Evolutionary conservation across 2,329 filamentous ascomycete genomes (phyloP).

Genomic region (Stemphylium beticola): DNA sequence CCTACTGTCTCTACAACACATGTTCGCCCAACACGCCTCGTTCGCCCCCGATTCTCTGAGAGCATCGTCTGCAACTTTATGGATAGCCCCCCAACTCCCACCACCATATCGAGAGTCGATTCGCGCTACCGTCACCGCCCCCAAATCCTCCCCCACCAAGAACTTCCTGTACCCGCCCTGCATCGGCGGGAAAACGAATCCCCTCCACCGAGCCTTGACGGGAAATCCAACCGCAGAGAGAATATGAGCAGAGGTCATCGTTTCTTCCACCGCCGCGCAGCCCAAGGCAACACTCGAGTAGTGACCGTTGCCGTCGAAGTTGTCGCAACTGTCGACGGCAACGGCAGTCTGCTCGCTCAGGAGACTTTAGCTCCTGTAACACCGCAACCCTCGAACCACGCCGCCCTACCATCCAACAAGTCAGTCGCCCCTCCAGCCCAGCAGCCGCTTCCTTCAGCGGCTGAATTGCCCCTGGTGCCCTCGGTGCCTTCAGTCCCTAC

Average conservation of each 20-base stretch:
- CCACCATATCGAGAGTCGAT: constrained; percentile 34
- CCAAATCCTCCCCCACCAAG: constrained; percentile 17
- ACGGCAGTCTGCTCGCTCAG: constrained; percentile 35
- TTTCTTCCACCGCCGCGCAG: constrained; percentile 43
- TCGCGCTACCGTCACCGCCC: constrained; percentile 31
- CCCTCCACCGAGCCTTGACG: constrained; percentile 11
- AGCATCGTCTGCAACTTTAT: constrained; percentile 33
- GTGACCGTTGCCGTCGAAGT: constrained; percentile 42
- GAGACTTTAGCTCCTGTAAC: constrained; percentile 26
- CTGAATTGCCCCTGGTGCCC: constrained; percentile 6
- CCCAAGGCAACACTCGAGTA: constrained; percentile 22
- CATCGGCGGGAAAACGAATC: constrained; percentile 20
- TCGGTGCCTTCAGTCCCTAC: constrained; percentile 19
- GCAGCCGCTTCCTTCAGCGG: constrained; percentile 9
- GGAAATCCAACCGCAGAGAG: constrained; percentile 27
- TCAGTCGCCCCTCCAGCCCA: constrained; percentile 3
- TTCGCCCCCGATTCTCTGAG: constrained; percentile 30
- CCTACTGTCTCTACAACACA: constrained; percentile 30
- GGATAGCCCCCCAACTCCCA: constrained; percentile 31
- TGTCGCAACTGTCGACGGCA: constrained; percentile 37
- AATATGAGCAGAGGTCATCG: constrained; percentile 43
- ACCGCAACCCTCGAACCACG: constrained; percentile 2
- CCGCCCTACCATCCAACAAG: background rate
- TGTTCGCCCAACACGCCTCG: constrained; percentile 29
- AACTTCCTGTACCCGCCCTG: constrained; percentile 1